A percentile compares a stretch with the other conserved stretches of the same genome.
Conservation (phyloP, 75 land plant species). For the Pinus albicaulis region DNA sequence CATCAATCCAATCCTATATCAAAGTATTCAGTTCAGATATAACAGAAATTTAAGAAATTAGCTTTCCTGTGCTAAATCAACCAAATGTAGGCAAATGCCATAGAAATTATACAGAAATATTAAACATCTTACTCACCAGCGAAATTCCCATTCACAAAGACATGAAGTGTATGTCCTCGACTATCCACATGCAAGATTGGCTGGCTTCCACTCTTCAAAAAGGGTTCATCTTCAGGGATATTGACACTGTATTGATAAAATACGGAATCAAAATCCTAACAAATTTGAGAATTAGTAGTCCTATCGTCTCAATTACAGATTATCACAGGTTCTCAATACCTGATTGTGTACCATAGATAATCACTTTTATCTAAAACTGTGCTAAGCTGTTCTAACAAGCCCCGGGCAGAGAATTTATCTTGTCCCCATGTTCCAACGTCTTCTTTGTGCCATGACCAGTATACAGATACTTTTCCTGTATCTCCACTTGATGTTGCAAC, state of each 20-base stretch:
- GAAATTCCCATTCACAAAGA: constrained; percentile 46
- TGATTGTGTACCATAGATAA: constrained; percentile 88
- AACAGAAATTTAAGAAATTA: neutral
- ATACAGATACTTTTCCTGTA: neutral
- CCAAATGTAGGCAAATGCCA: neutral
- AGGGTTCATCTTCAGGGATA: constrained; percentile 19
- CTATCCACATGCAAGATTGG: constrained; percentile 14
- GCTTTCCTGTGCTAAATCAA: neutral
- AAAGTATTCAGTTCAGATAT: neutral
- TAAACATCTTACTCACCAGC: constrained; percentile 25
- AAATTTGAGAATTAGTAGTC: too few species aligned
- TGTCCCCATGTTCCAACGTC: constrained; percentile 21
- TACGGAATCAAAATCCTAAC: too few species aligned
- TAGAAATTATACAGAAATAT: too few species aligned
- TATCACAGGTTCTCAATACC: constrained; percentile 27
- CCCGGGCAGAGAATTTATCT: constrained; percentile 17
- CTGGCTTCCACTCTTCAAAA: constrained; percentile 3
- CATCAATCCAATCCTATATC: neutral
- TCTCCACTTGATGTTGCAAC: neutral
- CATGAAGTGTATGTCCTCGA: constrained; percentile 40
- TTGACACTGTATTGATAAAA: constrained; percentile 20
- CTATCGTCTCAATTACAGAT: too few species aligned
- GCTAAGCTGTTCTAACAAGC: constrained; percentile 64
- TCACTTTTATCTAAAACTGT: constrained; percentile 68
- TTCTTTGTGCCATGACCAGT: constrained; percentile 21